Evolutionary conservation across 2,329 filamentous ascomycete species (phyloP), one percentile per base, ranked within the genome.

Genomic region (Samsoniella hepiali): DNA sequence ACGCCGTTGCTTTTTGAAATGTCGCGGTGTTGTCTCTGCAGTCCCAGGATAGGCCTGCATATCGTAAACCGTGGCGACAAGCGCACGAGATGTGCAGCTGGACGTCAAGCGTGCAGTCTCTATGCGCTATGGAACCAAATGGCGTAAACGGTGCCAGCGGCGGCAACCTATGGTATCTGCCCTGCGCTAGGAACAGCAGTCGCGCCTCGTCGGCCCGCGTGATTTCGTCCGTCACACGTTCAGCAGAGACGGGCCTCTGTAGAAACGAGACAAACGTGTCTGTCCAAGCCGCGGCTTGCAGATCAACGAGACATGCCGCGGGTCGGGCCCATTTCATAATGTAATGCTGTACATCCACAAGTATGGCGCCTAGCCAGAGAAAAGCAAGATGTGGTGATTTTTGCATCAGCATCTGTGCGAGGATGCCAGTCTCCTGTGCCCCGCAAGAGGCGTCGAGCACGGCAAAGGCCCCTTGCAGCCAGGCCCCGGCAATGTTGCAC

Each of bases 1-100:
- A 31, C 67, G 83, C 84, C 64, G 88, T 90, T 69, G 88, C 83
- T 84, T 42, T 44, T 13, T 60, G 22, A n/a, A 53, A 60, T 22
- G 29, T 15, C 8, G 17, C 44, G 27, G 38, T 57, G 59, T 63
- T 57, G 49, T 64, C 38, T 22, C 45, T 51, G 13, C 49, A 59
- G 50, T 64, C 38, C 63, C 58, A 66, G 15, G 31, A 50, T 61
- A 54, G 62, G 44, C 61, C 51, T 3, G 40, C 44, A 34, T 64
- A 66, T n/a, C 57, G 54, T 38, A 66, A 54, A 53, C 63, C 65
- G 29, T 66, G 49, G 47, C 22, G 7, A 40, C 53, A 54, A 60
- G 50, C 9, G 38, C 58, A 66, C 47, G 22, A 27, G 8, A 40
- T 49, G 27, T 66, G 61, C 27, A 67, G 3, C 51, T 66, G 63